Conservation (phyloP, 805 yeast species). For the Yarrowia alimentaria region DNA sequence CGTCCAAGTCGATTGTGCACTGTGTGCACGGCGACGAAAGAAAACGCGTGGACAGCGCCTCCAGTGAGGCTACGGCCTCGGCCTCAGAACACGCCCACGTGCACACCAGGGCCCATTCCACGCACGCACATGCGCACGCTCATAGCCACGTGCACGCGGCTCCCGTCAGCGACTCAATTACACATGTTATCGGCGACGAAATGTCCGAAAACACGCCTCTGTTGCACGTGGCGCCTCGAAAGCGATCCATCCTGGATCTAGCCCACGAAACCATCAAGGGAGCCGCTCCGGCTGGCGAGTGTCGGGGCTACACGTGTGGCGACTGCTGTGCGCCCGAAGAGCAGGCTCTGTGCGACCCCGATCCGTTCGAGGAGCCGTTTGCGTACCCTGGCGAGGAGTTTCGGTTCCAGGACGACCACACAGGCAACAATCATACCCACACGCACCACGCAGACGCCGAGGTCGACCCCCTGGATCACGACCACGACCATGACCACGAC, state of each 20-base stretch:
- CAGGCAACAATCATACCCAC: too few relatives aligned
- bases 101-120: neutral
- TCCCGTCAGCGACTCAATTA: neutral
- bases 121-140: neutral
- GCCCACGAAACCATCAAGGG: conserved; percentile 21
- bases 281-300: conserved; percentile 15
- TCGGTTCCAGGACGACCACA: conserved; percentile 31
- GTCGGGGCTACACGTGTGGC: conserved; percentile 25
- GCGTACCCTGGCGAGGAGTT: conserved; percentile 29
- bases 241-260: conserved; percentile 16
- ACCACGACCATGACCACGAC: conserved; percentile 29
- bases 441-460: conserved; percentile 13
- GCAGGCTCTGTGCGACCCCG: conserved; percentile 28
- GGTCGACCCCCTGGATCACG: conserved; percentile 28
- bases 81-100: neutral
- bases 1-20: conserved; percentile 81
- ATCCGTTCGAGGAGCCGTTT: conserved; percentile 29
- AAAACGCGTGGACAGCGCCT: too few relatives aligned
- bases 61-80: neutral
- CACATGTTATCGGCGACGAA: conserved; percentile 3
- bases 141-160: conserved; percentile 1
- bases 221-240: conserved; percentile 1
- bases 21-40: conserved; percentile 62
- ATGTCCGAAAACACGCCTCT: conserved; percentile 15
- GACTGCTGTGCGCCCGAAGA: conserved; percentile 19